phyloP scores from a whole-genome alignment of 1,284 basidiomycete species.

The Heterobasidion irregulare region DNA sequence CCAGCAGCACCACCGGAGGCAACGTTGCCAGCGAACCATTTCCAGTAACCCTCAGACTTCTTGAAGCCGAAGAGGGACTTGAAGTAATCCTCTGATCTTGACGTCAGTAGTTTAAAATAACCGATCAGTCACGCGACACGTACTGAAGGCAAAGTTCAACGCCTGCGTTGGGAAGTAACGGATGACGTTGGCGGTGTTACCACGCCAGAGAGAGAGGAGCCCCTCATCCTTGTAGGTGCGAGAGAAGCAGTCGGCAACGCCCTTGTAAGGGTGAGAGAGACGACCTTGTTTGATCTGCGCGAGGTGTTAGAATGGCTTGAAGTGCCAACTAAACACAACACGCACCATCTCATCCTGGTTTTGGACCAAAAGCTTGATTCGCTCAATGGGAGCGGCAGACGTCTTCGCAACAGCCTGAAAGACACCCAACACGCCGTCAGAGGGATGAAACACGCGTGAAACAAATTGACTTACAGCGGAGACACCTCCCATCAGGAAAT shows the following conservation, averaged over 20 bases:
- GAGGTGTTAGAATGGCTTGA: background rate
- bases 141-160: slow-evolving; percentile 92
- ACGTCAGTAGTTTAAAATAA: slow-evolving; percentile 16
- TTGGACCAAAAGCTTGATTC: slow-evolving; percentile 97
- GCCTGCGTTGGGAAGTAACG: slow-evolving; percentile 98
- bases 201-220: slow-evolving; percentile 86
- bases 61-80: slow-evolving; percentile 92
- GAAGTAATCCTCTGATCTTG: slow-evolving; percentile 83
- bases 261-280: slow-evolving; percentile 89
- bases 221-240: slow-evolving; percentile 92
- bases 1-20: slow-evolving; percentile 97
- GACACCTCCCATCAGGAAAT: slow-evolving; percentile 91
- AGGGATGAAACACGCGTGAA: slow-evolving; percentile 10
- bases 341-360: slow-evolving; percentile 92
- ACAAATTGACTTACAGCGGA: slow-evolving; percentile 60
- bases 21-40: slow-evolving; percentile 86
- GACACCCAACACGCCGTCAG: background rate
- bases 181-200: slow-evolving; percentile 97
- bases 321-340: background rate
- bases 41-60: slow-evolving; percentile 86
- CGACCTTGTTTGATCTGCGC: slow-evolving; percentile 91
- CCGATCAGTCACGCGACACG: slow-evolving; percentile 21
- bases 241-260: slow-evolving; percentile 79
- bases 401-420: slow-evolving; percentile 92
- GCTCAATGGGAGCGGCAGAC: slow-evolving; percentile 96